phyloP scores from a whole-genome alignment of 2,329 filamentous ascomycete genomes.

The Macrophomina tecta region DNA sequence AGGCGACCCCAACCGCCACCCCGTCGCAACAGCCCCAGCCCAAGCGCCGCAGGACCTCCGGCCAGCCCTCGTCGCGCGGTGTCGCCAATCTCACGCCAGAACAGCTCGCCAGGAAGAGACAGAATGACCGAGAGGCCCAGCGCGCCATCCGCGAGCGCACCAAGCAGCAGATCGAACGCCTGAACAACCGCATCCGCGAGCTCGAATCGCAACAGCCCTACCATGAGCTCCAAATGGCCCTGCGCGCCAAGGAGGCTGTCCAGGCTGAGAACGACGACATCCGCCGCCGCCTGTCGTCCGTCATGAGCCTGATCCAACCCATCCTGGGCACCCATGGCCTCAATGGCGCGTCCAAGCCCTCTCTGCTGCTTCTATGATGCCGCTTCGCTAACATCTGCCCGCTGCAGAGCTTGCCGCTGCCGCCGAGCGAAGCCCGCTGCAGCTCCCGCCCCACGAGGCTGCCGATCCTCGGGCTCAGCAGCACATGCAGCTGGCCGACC shows the following conservation, averaged over 20 bases:
- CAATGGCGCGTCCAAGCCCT: slow-evolving; percentile 45
- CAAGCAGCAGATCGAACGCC: slow-evolving; percentile 75
- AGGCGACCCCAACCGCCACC: background rate
- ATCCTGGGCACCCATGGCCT: slow-evolving; percentile 54
- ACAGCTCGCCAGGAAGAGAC: slow-evolving; percentile 86
- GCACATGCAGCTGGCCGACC: slow-evolving; percentile 24
- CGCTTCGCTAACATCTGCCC: background rate
- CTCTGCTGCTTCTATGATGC: background rate
- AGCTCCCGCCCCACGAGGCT: slow-evolving; percentile 34
- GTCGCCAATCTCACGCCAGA: slow-evolving; percentile 87
- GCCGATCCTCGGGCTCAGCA: slow-evolving; percentile 33
- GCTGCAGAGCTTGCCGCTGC: slow-evolving; percentile 53
- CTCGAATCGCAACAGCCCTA: slow-evolving; percentile 82
- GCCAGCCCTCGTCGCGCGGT: slow-evolving; percentile 64
- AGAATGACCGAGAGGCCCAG: slow-evolving; percentile 89
- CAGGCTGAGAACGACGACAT: slow-evolving; percentile 83
- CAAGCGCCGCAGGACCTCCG: slow-evolving; percentile 44
- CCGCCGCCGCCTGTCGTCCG: slow-evolving; percentile 68
- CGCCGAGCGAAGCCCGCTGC: slow-evolving; percentile 53
- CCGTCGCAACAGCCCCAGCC: slow-evolving; percentile 15
- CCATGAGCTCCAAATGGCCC: slow-evolving; percentile 77
- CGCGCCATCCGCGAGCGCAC: slow-evolving; percentile 83
- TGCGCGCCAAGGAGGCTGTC: slow-evolving; percentile 77
- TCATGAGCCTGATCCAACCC: slow-evolving; percentile 69
- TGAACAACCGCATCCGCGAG: slow-evolving; percentile 76